Percentiles rank a stretch among this genome's conserved stretches.
phyloP scores from a whole-genome alignment of 108 stramenopile genomes.

The Skeletonema menzelii region DNA sequence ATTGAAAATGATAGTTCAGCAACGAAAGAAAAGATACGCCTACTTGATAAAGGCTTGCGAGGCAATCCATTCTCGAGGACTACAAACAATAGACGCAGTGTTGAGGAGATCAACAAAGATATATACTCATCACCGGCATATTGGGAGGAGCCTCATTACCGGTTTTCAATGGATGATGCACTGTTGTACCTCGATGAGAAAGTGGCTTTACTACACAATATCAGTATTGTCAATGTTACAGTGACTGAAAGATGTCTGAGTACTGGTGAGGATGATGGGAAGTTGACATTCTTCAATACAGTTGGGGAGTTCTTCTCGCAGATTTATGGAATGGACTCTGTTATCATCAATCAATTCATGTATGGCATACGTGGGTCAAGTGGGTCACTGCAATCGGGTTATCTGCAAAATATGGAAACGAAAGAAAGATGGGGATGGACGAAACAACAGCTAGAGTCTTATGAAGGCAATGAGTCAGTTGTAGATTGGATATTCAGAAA shows the following conservation, averaged over 20 bases:
- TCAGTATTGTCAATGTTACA: constrained; percentile 52
- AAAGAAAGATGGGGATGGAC: constrained; percentile 62
- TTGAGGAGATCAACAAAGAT: constrained; percentile 2
- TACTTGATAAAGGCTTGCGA: not conserved
- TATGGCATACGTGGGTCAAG: constrained; percentile 49
- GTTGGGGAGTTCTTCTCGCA: constrained; percentile 46
- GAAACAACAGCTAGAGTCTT: constrained; percentile 41
- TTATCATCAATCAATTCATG: constrained; percentile 72
- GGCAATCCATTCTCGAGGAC: not conserved
- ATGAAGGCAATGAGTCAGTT: constrained; percentile 21
- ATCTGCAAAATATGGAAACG: constrained; percentile 44
- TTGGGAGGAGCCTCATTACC: constrained; percentile 52
- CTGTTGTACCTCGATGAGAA: constrained; percentile 46
- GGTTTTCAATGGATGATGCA: constrained; percentile 48
- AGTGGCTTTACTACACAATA: constrained; percentile 36
- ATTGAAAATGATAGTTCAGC: not conserved
- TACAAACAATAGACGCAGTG: not conserved
- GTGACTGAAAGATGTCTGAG: constrained; percentile 53
- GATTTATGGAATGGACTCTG: constrained; percentile 66
- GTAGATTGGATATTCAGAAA: constrained; percentile 28
- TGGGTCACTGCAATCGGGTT: constrained; percentile 29
- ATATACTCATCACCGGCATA: constrained; percentile 33
- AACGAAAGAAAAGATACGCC: not conserved
- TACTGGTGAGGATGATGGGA: constrained; percentile 47
- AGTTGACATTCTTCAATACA: constrained; percentile 28